Evolutionary conservation across 2,329 filamentous ascomycete species (phyloP).

Genomic region (Neonectria ditissima): DNA sequence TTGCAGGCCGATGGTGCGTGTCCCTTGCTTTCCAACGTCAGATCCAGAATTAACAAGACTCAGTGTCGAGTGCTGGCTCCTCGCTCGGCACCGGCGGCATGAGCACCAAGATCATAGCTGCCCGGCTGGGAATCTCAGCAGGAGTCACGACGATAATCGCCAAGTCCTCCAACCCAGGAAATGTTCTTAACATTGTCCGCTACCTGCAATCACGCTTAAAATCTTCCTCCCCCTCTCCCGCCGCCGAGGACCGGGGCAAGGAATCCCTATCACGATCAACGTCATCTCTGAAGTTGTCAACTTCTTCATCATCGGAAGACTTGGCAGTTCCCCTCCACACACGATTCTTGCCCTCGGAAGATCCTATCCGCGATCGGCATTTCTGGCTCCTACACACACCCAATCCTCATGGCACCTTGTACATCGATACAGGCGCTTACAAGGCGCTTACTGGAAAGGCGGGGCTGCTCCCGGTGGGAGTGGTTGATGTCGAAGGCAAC

Average conservation of each 20-base stretch:
- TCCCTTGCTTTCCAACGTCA: background rate
- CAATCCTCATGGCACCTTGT: slow-evolving; percentile 88
- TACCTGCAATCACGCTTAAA: slow-evolving; percentile 59
- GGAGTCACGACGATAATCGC: slow-evolving; percentile 98
- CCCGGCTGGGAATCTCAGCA: slow-evolving; percentile 89
- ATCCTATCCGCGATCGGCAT: slow-evolving; percentile 90
- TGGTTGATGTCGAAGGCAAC: slow-evolving; percentile 87
- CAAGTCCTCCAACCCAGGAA: slow-evolving; percentile 90
- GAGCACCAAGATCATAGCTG: slow-evolving; percentile 97
- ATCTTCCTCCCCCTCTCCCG: slow-evolving; percentile 33
- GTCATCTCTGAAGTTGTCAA: slow-evolving; percentile 55
- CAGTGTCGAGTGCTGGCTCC: slow-evolving; percentile 89
- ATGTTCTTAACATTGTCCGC: slow-evolving; percentile 86
- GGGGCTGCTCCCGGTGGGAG: slow-evolving; percentile 88
- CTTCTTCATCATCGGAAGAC: slow-evolving; percentile 44
- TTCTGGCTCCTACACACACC: slow-evolving; percentile 98
- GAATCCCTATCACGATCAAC: slow-evolving; percentile 55
- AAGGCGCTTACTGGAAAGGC: slow-evolving; percentile 84
- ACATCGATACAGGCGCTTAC: slow-evolving; percentile 92
- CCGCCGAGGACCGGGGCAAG: slow-evolving; percentile 46
- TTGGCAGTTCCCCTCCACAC: slow-evolving; percentile 77
- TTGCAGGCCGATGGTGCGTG: slow-evolving; percentile 81
- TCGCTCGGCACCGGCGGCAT: slow-evolving; percentile 94
- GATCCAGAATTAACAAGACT: slow-evolving; percentile 31
- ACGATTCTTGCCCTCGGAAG: slow-evolving; percentile 85